Evolutionary conservation across 768 basidiomycete species (phyloP), one percentile per base, ranked within the genome.

Genomic region (Multifurca ochricompacta): DNA sequence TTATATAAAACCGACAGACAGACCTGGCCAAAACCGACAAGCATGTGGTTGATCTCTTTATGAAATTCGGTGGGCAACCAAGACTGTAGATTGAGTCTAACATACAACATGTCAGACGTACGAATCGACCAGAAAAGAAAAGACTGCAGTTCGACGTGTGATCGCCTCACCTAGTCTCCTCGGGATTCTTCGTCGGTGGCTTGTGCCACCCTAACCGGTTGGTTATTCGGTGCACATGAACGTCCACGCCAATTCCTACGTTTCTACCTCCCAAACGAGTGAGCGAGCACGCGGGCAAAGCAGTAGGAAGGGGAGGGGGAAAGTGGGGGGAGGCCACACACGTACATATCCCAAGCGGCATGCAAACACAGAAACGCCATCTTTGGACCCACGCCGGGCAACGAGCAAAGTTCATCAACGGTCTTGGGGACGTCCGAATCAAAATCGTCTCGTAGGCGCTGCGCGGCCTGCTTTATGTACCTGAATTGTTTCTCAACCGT

Each of bases 181-280:
- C 95, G 0, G 94, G 89, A 2, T 74, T 86, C 64, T 84, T 88
- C 1, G 93, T 94, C 6, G 81, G 81, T 3, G 78, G 81, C 56
- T 81, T 79, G 68, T 98, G 95, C 95, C 95, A 99, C 36, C 88
- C 83, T 2, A 99, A 69, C 14, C 92, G 75, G 62, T 98, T 94
- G 25, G 93, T 93, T 49, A 99, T 97, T 6, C 95, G 75, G 62
- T 97, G 93, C 6, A 97, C 93, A 67, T 99, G 95, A 0, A 91
- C 87, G 62, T 99, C 95, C 0, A 98, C 95, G 0, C 94, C 95
- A 31, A 97, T 95, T 1, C 95, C 95, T 23, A 78, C 74, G 62
- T 92, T 91, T 42, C 88, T 91, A 64, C n/a, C n/a, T 25, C 16
- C 21, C 14, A 23, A 32, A 44, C n/a, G 28, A n/a, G 36, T 41